Evolutionary conservation across 225 moss, liverwort and hornwort genomes (phyloP).

Genomic region (Pleurozium schreberi): DNA sequence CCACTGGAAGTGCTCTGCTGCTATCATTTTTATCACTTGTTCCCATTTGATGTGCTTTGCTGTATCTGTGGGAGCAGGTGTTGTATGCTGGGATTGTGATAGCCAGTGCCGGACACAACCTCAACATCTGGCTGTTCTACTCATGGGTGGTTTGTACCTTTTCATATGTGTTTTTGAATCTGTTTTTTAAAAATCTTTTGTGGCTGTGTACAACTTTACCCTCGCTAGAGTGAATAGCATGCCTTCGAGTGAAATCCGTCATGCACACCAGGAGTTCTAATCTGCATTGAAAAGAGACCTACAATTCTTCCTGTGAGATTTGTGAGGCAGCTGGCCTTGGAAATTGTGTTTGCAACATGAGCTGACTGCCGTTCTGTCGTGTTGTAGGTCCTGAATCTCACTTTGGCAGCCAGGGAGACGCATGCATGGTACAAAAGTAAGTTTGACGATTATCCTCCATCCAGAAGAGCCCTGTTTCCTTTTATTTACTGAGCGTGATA

Average conservation of each 20-base stretch:
- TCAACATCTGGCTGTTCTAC: slow-evolving; percentile 59
- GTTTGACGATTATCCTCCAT: slow-evolving; percentile 81
- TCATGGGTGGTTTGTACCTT: slow-evolving; percentile 48
- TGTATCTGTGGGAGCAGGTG: slow-evolving; percentile 34
- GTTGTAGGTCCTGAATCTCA: slow-evolving; percentile 65
- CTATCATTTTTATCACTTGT: not conserved
- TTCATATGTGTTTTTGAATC: not conserved
- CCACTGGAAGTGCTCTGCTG: not conserved
- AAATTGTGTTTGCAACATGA: not conserved
- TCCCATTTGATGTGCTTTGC: not conserved
- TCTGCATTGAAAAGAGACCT: not conserved
- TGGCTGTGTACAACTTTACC: not conserved
- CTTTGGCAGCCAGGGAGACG: slow-evolving; percentile 50
- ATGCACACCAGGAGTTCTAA: not conserved
- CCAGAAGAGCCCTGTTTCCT: slow-evolving; percentile 61
- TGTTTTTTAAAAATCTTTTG: not conserved
- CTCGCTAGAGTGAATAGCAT: not conserved
- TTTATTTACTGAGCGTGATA: slow-evolving; percentile 31
- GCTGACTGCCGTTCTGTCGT: not conserved
- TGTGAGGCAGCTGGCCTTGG: not conserved
- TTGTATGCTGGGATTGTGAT: slow-evolving; percentile 61
- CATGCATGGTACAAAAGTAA: slow-evolving; percentile 83
- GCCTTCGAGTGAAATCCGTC: not conserved
- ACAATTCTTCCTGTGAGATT: not conserved
- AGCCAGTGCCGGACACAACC: slow-evolving; percentile 50